Conservation (phyloP, 2,329 filamentous ascomycete species). For the Aureobasidium sp. region DNA sequence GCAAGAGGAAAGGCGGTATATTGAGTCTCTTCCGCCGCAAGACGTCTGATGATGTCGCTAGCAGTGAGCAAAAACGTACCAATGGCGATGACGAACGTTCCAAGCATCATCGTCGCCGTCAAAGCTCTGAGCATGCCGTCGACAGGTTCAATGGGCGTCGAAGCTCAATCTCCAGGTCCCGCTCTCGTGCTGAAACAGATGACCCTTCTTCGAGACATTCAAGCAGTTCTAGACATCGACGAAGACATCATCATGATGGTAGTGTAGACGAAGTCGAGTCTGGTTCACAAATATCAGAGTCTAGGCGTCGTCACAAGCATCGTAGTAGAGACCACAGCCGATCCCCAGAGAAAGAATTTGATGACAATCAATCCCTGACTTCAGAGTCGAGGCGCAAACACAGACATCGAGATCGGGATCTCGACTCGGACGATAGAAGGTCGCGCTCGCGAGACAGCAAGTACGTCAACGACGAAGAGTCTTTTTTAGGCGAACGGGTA, state of each 20-base stretch:
- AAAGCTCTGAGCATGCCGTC: conserved; percentile 26
- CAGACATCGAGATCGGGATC: conserved; percentile 5
- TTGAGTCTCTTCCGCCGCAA: conserved; percentile 42
- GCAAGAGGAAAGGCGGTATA: conserved; percentile 40
- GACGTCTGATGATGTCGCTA: conserved; percentile 33
- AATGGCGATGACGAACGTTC: conserved; percentile 38
- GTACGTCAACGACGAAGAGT: conserved; percentile 29
- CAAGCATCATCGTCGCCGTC: conserved; percentile 34
- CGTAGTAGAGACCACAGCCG: neutral
- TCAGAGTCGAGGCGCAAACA: conserved; percentile 13
- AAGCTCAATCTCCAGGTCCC: conserved; percentile 20
- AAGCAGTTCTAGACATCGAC: conserved; percentile 19
- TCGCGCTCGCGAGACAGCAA: neutral
- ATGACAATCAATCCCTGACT: neutral
- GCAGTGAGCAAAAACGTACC: conserved; percentile 28
- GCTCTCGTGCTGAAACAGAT: conserved; percentile 21
- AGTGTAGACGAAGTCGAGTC: conserved; percentile 20
- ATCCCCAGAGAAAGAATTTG: neutral
- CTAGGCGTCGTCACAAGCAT: conserved; percentile 7
- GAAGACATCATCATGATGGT: conserved; percentile 19
- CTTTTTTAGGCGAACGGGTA: conserved; percentile 61
- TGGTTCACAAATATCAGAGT: conserved; percentile 14
- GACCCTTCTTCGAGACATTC: conserved; percentile 19
- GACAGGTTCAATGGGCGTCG: conserved; percentile 18
- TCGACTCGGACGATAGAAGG: neutral